phyloP scores from a whole-genome alignment of 371 early-diverging fungal species.

The Dichotomocladium elegans region DNA sequence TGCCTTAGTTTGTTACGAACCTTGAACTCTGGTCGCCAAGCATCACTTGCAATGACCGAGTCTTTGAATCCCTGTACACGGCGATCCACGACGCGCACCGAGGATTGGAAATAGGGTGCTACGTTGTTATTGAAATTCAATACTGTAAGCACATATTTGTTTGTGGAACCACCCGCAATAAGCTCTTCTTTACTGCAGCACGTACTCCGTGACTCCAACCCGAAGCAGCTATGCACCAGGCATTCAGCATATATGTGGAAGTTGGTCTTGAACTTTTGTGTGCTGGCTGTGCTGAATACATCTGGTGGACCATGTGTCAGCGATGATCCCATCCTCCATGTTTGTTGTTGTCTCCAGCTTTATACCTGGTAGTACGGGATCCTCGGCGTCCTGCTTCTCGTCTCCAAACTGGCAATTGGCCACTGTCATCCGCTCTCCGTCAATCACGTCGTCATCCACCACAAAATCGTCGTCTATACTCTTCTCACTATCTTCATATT shows the following conservation, averaged over 20 bases:
- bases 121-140: background rate
- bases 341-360: no score
- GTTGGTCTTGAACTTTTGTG: slow-evolving; percentile 9
- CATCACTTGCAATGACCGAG: slow-evolving; percentile 15
- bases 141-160: slow-evolving; percentile 1
- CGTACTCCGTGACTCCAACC: slow-evolving; percentile 4
- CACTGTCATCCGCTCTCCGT: no score
- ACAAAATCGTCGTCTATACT: slow-evolving; percentile 11
- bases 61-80: slow-evolving; percentile 9
- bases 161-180: background rate
- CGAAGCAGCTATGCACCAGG: slow-evolving; percentile 4
- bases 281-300: slow-evolving; percentile 12
- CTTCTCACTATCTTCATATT: slow-evolving; percentile 4
- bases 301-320: slow-evolving; percentile 7
- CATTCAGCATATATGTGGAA: slow-evolving; percentile 17
- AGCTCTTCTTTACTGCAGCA: background rate
- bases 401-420: slow-evolving; percentile 4
- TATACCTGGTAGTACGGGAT: slow-evolving; percentile 9
- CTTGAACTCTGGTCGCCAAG: slow-evolving; percentile 19
- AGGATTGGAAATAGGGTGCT: slow-evolving; percentile 9
- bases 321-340: no score
- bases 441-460: slow-evolving; percentile 18
- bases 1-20: slow-evolving; percentile 4
- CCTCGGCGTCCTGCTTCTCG: background rate
- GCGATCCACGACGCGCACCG: slow-evolving; percentile 13